phyloP scores from a whole-genome alignment of 805 yeast genomes.

The Candida bentonensis region DNA sequence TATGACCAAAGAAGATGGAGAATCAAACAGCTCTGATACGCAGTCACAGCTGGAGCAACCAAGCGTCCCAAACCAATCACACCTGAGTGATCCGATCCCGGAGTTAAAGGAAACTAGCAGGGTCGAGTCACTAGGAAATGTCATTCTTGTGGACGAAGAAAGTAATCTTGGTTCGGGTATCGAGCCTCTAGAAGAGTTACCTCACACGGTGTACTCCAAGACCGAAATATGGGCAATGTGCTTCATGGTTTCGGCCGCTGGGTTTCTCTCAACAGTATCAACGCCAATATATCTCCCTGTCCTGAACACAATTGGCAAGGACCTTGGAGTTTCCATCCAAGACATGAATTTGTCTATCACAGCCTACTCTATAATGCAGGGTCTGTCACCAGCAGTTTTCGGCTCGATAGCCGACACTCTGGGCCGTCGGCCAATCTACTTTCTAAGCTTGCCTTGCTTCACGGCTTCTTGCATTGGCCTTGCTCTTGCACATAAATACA shows the following conservation, averaged over 20 bases:
- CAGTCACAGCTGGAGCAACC: too few relatives aligned
- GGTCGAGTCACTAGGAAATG: too few relatives aligned
- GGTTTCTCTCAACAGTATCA: constrained; percentile 56
- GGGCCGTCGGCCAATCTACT: constrained; percentile 60
- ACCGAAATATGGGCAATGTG: too few relatives aligned
- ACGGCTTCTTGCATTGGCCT: constrained; percentile 52
- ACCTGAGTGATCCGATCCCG: too few relatives aligned
- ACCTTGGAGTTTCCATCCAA: constrained; percentile 43
- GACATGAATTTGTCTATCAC: constrained; percentile 59
- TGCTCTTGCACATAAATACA: constrained; percentile 42
- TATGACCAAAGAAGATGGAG: too few relatives aligned
- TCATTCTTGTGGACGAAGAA: too few relatives aligned
- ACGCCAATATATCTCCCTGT: constrained; percentile 77
- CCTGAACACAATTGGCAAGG: constrained; percentile 37
- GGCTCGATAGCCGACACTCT: constrained; percentile 54
- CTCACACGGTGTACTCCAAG: too few relatives aligned
- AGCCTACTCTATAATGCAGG: constrained; percentile 64
- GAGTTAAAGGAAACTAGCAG: too few relatives aligned
- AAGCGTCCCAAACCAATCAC: too few relatives aligned
- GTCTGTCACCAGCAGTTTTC: constrained; percentile 58
- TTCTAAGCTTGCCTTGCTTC: constrained; percentile 41
- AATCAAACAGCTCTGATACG: too few relatives aligned
- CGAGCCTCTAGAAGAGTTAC: too few relatives aligned
- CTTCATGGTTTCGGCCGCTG: constrained; percentile 21
- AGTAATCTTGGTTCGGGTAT: too few relatives aligned